Conservation (phyloP, 2,329 filamentous ascomycete species). For the Aspergillus phoenicis region DNA sequence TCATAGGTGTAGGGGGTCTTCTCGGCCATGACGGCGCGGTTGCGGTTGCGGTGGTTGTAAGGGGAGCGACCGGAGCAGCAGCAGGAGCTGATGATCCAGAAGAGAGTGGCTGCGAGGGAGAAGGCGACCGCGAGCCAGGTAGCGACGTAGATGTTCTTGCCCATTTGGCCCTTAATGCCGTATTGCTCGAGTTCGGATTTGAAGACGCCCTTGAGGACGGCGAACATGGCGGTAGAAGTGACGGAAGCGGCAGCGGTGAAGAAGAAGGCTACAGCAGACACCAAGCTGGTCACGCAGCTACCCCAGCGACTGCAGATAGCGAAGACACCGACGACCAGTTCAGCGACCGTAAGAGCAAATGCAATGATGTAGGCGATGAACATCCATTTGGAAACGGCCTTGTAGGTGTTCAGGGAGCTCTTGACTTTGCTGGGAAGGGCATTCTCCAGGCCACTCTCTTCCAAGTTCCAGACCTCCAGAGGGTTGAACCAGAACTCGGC, state of each 20-base stretch:
- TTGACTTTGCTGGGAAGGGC: slow-evolving; percentile 69
- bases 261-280: slow-evolving; percentile 64
- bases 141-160: slow-evolving; percentile 68
- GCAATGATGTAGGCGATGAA: slow-evolving; percentile 78
- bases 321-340: slow-evolving; percentile 77
- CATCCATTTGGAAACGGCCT: slow-evolving; percentile 76
- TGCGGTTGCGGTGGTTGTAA: slow-evolving; percentile 47
- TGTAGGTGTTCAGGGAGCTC: slow-evolving; percentile 71
- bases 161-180: slow-evolving; percentile 67
- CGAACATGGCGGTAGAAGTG: slow-evolving; percentile 74
- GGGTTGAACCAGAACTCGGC: slow-evolving; percentile 77
- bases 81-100: slow-evolving; percentile 92
- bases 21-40: slow-evolving; percentile 53
- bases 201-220: slow-evolving; percentile 69
- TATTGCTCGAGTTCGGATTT: slow-evolving; percentile 69
- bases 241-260: slow-evolving; percentile 67
- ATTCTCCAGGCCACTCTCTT: slow-evolving; percentile 58
- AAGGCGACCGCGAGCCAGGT: slow-evolving; percentile 82
- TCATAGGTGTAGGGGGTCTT: slow-evolving; percentile 66
- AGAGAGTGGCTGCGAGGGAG: slow-evolving; percentile 72
- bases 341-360: slow-evolving; percentile 67
- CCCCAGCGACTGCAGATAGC: slow-evolving; percentile 81
- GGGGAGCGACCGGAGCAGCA: slow-evolving; percentile 75
- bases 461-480: slow-evolving; percentile 66
- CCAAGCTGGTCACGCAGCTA: slow-evolving; percentile 78